Conservation (phyloP, 805 yeast genomes). For the Monosporozyma aquatica region DNA sequence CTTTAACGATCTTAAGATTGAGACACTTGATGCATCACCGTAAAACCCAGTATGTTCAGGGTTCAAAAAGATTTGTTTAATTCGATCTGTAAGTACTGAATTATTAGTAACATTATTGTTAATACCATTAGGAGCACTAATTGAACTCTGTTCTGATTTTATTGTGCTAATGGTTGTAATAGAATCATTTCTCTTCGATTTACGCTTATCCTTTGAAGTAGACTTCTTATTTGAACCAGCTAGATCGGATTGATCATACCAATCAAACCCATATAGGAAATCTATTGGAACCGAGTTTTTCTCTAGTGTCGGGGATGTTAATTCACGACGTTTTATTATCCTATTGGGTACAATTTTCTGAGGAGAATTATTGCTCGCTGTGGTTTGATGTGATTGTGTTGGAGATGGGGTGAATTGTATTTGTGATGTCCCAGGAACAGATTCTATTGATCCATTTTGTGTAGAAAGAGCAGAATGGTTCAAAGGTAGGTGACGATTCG, state of each 20-base stretch:
- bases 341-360: neutral
- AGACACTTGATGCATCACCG: constrained; percentile 56
- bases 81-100: neutral
- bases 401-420: too few relatives aligned
- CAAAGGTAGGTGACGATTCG: too few relatives aligned
- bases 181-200: neutral
- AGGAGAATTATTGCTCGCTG: neutral
- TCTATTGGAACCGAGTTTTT: constrained; percentile 3
- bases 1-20: constrained; percentile 39
- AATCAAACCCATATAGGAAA: constrained; percentile 41
- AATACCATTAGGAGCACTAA: too few relatives aligned
- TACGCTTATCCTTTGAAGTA: neutral
- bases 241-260: constrained; percentile 36
- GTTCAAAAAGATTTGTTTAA: constrained; percentile 18
- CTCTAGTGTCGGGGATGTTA: constrained; percentile 1
- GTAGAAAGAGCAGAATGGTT: too few relatives aligned
- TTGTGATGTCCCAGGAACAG: too few relatives aligned
- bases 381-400: neutral
- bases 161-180: too few relatives aligned
- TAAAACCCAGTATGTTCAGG: constrained; percentile 53
- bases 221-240: neutral
- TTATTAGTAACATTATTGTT: too few relatives aligned
- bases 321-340: neutral
- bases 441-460: too few relatives aligned
- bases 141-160: too few relatives aligned